Conservation (phyloP, 768 basidiomycete species). For the Lactarius deliciosus region DNA sequence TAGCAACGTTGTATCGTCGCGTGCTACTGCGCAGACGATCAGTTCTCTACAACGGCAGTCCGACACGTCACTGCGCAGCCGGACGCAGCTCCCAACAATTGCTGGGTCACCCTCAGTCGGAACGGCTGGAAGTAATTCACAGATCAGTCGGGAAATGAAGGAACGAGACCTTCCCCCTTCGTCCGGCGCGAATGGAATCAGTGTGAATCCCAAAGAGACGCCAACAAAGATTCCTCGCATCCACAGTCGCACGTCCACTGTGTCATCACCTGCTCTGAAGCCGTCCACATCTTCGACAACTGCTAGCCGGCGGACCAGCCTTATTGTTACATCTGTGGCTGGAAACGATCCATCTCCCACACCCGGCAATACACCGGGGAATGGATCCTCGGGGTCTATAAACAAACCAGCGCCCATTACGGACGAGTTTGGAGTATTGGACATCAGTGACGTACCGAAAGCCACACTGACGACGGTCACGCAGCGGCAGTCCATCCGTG, state of each 20-base stretch:
- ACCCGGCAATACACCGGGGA: constrained; percentile 38
- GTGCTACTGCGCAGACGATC: constrained; percentile 76
- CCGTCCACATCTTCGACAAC: constrained; percentile 45
- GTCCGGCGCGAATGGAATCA: constrained; percentile 51
- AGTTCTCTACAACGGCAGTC: constrained; percentile 89
- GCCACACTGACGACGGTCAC: constrained; percentile 44
- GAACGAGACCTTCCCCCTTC: constrained; percentile 57
- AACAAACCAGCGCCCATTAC: constrained; percentile 32
- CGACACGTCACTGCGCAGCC: constrained; percentile 72
- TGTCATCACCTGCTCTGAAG: constrained; percentile 68
- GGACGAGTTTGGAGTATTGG: constrained; percentile 83
- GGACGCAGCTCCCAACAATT: constrained; percentile 83
- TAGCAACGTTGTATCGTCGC: constrained; percentile 53
- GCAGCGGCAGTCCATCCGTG: constrained; percentile 58
- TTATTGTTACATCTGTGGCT: constrained; percentile 52
- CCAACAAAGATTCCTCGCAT: constrained; percentile 94
- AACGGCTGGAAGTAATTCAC: constrained; percentile 48
- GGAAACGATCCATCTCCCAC: constrained; percentile 67
- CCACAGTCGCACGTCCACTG: constrained; percentile 77
- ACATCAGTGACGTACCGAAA: constrained; percentile 52
- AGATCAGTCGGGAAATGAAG: constrained; percentile 38
- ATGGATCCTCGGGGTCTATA: constrained; percentile 26
- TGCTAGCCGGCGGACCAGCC: constrained; percentile 64
- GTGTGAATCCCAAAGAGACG: constrained; percentile 69
- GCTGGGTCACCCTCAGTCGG: constrained; percentile 92